These are phyloP conservation scores for Tolypocladium tundrense DNA, from an alignment of 2,329 filamentous ascomycete species.

Conservation along the genomic window DNA sequence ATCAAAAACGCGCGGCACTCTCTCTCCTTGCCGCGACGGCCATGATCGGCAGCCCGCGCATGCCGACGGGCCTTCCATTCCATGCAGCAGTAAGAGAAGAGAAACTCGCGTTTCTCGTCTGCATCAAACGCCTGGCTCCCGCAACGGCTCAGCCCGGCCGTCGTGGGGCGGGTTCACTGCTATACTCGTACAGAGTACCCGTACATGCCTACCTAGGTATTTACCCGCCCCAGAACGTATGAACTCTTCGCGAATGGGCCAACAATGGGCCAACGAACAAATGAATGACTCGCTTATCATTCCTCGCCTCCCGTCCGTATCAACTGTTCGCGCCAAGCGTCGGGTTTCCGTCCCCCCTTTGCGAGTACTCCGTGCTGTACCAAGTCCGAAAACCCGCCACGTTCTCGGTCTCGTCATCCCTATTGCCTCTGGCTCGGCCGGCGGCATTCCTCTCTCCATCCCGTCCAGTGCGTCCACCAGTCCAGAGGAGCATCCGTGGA, in stretches of 20 bases:
- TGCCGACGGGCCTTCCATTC: not conserved
- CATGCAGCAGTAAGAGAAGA: not conserved
- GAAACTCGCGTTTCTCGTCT: not conserved
- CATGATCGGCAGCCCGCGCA: not conserved
- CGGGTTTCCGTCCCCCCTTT: not conserved
- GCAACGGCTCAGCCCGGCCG: not conserved
- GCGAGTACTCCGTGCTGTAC: too few species aligned
- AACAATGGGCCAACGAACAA: not conserved
- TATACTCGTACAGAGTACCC: not conserved
- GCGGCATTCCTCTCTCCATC: too few species aligned
- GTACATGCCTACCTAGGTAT: not conserved
- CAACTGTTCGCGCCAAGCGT: not conserved
- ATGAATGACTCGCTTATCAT: not conserved
- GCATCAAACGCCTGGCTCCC: not conserved
- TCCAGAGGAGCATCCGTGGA: not conserved
- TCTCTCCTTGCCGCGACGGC: not conserved
- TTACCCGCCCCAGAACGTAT: not conserved
- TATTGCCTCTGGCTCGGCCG: too few species aligned
- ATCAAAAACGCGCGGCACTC: too few species aligned
- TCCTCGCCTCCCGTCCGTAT: not conserved
- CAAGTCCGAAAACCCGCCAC: too few species aligned
- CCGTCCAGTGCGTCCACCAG: too few species aligned
- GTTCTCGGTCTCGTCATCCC: too few species aligned
- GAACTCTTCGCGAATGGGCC: not conserved
- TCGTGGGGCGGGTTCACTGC: not conserved